phyloP scores from a whole-genome alignment of 2,329 filamentous ascomycete species.

The Phyllosticta paracitricarpa region DNA sequence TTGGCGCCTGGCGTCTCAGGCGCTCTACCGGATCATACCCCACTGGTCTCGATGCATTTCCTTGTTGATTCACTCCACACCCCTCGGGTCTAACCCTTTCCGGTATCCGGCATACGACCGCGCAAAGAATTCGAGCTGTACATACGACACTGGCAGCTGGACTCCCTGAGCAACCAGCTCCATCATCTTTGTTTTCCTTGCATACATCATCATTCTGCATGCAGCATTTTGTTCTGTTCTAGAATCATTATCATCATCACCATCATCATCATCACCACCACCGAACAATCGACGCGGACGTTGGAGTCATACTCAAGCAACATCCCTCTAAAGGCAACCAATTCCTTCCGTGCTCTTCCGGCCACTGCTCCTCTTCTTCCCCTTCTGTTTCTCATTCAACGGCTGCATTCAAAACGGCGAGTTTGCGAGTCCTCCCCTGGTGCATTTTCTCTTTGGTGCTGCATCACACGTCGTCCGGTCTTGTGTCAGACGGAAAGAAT shows the following conservation, averaged over 20 bases:
- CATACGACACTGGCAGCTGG: slow-evolving; percentile 1
- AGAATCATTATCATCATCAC: neutral
- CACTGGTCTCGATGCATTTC: slow-evolving; percentile 6
- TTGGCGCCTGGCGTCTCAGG: slow-evolving; percentile 1
- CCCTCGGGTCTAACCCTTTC: neutral
- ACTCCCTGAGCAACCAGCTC: neutral
- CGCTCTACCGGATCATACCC: slow-evolving; percentile 8
- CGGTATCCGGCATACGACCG: neutral
- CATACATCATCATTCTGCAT: neutral
- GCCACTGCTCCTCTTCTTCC: neutral
- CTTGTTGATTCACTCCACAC: slow-evolving; percentile 4
- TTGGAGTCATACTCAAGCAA: neutral
- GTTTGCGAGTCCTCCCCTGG: neutral
- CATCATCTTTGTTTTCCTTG: neutral
- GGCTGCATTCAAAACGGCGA: neutral
- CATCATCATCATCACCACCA: neutral
- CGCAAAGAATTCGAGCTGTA: neutral
- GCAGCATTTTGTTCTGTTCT: neutral
- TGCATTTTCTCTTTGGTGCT: neutral
- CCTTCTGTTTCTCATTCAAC: neutral
- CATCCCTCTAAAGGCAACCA: neutral
- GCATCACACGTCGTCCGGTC: neutral
- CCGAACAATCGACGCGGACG: neutral
- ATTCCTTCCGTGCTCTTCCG: neutral
- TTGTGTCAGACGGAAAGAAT: no score